Conservation (phyloP, 2,329 filamentous ascomycete genomes). For the Cladosporium sphaerospermum region DNA sequence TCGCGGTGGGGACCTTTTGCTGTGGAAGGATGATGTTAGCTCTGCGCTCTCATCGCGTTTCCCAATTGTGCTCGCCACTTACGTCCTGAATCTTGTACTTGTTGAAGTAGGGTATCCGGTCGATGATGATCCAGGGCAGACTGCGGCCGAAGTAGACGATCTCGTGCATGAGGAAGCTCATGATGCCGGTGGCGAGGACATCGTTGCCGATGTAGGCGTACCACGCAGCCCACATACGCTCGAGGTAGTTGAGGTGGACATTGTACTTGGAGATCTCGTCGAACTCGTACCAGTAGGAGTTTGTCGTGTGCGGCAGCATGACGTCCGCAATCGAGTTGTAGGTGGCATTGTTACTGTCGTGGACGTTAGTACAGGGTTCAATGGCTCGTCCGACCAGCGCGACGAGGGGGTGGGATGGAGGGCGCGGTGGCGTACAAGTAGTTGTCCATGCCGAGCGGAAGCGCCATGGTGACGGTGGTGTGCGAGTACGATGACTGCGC, state of each 20-base stretch:
- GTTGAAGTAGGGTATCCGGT: slow-evolving; percentile 78
- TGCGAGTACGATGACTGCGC: background rate
- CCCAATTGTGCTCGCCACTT: slow-evolving; percentile 31
- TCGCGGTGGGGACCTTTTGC: slow-evolving; percentile 82
- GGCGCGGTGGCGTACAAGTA: slow-evolving; percentile 19
- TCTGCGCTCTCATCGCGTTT: background rate
- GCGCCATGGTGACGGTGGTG: slow-evolving; percentile 16
- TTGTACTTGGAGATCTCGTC: slow-evolving; percentile 65
- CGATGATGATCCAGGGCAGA: slow-evolving; percentile 88
- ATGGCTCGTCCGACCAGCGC: background rate
- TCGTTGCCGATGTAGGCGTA: slow-evolving; percentile 99
- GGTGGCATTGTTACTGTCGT: slow-evolving; percentile 8
- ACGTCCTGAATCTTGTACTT: slow-evolving; percentile 92
- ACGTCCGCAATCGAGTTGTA: slow-evolving; percentile 29
- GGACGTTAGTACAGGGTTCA: background rate
- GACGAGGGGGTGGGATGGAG: background rate
- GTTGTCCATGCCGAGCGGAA: slow-evolving; percentile 22
- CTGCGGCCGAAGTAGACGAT: slow-evolving; percentile 86
- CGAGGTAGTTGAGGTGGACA: slow-evolving; percentile 76
- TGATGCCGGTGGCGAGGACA: slow-evolving; percentile 88
- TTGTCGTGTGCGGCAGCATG: slow-evolving; percentile 37
- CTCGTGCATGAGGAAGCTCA: slow-evolving; percentile 97
- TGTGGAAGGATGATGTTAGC: slow-evolving; percentile 26
- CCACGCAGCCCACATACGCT: slow-evolving; percentile 91
- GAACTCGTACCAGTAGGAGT: slow-evolving; percentile 61